Percentiles rank a stretch among this genome's conserved stretches.
These are phyloP conservation scores for Phytopythium kandeliae DNA, from an alignment of 352 stramenopile genomes.

Conservation along the genomic window DNA sequence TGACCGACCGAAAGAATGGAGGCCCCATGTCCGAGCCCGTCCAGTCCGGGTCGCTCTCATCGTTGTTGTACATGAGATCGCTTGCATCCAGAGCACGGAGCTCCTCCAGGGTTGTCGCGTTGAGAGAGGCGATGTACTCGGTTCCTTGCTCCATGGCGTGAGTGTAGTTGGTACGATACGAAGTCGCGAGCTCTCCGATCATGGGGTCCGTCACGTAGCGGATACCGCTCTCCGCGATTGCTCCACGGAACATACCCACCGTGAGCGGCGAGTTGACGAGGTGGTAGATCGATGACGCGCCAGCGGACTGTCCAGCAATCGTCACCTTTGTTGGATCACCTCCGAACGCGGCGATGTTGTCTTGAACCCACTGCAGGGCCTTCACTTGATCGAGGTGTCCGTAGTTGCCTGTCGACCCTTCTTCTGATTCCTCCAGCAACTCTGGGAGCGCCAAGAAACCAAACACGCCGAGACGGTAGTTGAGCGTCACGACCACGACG, in stretches of 20 bases:
- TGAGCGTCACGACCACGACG: constrained; percentile 77
- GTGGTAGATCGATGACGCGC: constrained; percentile 11
- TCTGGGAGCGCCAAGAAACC: constrained; percentile 31
- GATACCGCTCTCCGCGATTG: constrained; percentile 6
- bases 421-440: constrained; percentile 2
- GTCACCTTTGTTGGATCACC: constrained; percentile 76
- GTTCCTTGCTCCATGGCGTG: constrained; percentile 2
- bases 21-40: constrained; percentile 2
- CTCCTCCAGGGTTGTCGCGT: constrained; percentile 9
- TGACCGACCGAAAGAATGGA: constrained; percentile 6
- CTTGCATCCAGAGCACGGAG: constrained; percentile 1
- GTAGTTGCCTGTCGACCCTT: constrained; percentile 8
- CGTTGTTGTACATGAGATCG: constrained; percentile 5
- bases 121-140: constrained; percentile 5
- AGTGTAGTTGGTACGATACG: constrained; percentile 4
- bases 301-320: constrained; percentile 78
- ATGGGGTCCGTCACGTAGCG: constrained; percentile 2
- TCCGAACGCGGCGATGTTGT: constrained; percentile 67
- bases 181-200: constrained; percentile 1
- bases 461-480: constrained; percentile 86
- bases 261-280: constrained; percentile 4
- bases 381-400: constrained; percentile 60
- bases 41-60: constrained; percentile 5
- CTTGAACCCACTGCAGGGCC: constrained; percentile 80
- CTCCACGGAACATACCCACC: constrained; percentile 1